phyloP scores from a whole-genome alignment of 1,284 basidiomycete genomes.

The Volvariella volvacea region DNA sequence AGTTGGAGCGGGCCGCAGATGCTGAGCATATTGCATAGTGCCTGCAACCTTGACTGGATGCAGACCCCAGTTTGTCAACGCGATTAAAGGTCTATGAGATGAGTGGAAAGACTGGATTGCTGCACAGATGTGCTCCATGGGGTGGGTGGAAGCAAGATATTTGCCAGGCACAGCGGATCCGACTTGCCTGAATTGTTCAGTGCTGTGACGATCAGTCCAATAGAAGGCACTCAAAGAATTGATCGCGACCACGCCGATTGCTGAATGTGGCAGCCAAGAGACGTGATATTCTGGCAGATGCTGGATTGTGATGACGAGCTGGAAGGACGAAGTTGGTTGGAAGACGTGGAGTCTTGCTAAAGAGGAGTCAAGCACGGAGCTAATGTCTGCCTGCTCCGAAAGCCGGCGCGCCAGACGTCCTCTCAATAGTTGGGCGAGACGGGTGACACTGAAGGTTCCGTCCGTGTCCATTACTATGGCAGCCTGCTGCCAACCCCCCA shows the following conservation, averaged over 20 bases:
- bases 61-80: slow-evolving; percentile 64
- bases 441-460: slow-evolving; percentile 47
- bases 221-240: slow-evolving; percentile 74
- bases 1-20: slow-evolving; percentile 41
- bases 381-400: slow-evolving; percentile 13
- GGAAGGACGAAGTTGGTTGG: slow-evolving; percentile 53
- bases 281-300: slow-evolving; percentile 53
- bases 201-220: slow-evolving; percentile 65
- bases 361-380: slow-evolving; percentile 30
- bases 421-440: slow-evolving; percentile 46
- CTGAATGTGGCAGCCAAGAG: slow-evolving; percentile 36
- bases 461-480: slow-evolving; percentile 68
- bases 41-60: slow-evolving; percentile 16
- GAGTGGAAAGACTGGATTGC: slow-evolving; percentile 45
- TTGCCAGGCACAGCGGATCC: not conserved
- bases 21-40: slow-evolving; percentile 37
- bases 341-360: slow-evolving; percentile 59
- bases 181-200: slow-evolving; percentile 42
- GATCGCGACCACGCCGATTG: slow-evolving; percentile 58
- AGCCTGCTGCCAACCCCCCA: slow-evolving; percentile 55
- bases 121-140: slow-evolving; percentile 35
- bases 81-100: slow-evolving; percentile 44
- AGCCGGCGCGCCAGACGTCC: slow-evolving; percentile 20
- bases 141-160: slow-evolving; percentile 17
- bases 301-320: slow-evolving; percentile 61